These are phyloP conservation scores for Ophiocordyceps unilateralis DNA, from an alignment of 2,329 filamentous ascomycete species.

Conservation along the genomic window DNA sequence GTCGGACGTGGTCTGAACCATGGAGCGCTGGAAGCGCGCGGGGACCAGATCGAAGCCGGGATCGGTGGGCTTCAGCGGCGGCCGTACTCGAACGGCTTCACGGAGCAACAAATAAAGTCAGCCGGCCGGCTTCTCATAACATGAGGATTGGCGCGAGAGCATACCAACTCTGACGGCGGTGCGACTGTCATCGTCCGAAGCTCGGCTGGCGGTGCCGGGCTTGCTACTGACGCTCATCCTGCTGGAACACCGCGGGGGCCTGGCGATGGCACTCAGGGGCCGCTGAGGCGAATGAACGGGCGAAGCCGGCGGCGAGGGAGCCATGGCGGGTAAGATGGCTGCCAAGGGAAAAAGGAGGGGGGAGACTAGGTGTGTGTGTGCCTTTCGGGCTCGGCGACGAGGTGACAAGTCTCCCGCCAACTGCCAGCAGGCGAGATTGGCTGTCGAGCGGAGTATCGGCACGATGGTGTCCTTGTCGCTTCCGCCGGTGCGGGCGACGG, in stretches of 20 bases:
- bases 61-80: constrained; percentile 65
- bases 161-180: constrained; percentile 93
- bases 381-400: neutral
- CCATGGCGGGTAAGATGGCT: constrained; percentile 33
- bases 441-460: neutral
- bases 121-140: neutral
- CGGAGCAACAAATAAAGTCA: neutral
- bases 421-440: neutral
- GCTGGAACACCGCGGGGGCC: constrained; percentile 58
- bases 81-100: constrained; percentile 79
- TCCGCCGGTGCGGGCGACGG: neutral
- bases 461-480: neutral
- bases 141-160: constrained; percentile 12
- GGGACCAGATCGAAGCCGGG: constrained; percentile 91
- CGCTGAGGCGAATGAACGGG: constrained; percentile 41
- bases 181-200: constrained; percentile 76
- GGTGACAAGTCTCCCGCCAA: neutral
- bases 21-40: constrained; percentile 83
- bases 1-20: constrained; percentile 74
- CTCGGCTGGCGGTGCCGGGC: constrained; percentile 57
- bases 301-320: constrained; percentile 53
- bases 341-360: constrained; percentile 1
- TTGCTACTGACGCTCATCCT: constrained; percentile 75
- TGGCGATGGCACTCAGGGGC: constrained; percentile 68
- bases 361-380: neutral